Conservation (phyloP, 2,329 filamentous ascomycete genomes). For the Scleromitrula shiraiana region DNA sequence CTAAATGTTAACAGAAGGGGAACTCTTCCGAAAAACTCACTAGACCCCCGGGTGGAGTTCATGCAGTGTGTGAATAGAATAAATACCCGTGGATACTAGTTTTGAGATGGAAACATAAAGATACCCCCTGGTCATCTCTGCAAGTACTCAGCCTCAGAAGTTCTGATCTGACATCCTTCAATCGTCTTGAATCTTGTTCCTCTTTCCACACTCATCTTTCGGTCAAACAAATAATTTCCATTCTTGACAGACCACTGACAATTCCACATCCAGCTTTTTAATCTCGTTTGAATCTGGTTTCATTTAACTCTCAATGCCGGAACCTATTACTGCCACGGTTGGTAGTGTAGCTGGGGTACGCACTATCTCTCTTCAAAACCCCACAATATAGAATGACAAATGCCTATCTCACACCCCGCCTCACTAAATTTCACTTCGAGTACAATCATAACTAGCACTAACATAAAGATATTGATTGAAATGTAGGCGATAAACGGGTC, state of each 20-base stretch:
- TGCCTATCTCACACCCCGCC: neutral
- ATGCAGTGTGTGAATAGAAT: neutral
- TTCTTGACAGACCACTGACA: neutral
- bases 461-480: neutral
- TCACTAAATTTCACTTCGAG: neutral
- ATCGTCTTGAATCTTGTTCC: too few relatives aligned
- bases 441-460: neutral
- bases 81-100: too few relatives aligned
- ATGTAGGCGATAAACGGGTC: neutral
- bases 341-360: neutral
- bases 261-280: neutral
- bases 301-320: neutral
- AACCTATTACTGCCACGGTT: neutral
- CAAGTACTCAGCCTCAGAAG: too few relatives aligned
- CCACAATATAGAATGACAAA: neutral
- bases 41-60: too few relatives aligned
- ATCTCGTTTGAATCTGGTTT: too few relatives aligned
- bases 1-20: too few relatives aligned
- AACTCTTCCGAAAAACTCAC: too few relatives aligned
- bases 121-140: too few relatives aligned
- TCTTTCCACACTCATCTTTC: too few relatives aligned
- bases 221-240: neutral
- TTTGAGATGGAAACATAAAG: too few relatives aligned
- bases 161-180: too few relatives aligned
- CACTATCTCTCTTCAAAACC: neutral